These are phyloP conservation scores for Monosporozyma servazzii DNA, from an alignment of 805 yeast species.

Conservation along the genomic window DNA sequence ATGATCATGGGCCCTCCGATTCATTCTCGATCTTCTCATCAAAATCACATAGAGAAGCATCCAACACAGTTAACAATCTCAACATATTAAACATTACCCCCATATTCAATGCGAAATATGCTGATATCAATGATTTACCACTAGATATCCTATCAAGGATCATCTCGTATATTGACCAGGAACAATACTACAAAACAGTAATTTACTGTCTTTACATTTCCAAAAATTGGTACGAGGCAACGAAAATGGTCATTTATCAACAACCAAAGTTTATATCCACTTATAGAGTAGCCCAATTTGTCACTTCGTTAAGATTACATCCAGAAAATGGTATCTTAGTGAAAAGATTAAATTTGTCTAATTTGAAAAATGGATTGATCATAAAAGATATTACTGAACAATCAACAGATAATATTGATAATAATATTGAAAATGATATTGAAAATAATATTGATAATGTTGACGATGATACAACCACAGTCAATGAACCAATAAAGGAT, in stretches of 20 bases:
- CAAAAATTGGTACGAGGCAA: slow-evolving; percentile 40
- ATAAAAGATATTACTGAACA: slow-evolving; percentile 14
- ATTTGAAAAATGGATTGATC: slow-evolving; percentile 33
- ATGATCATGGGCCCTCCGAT: slow-evolving; percentile 27
- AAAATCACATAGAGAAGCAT: slow-evolving; percentile 11
- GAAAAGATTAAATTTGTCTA: slow-evolving; percentile 49
- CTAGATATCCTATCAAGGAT: slow-evolving; percentile 25
- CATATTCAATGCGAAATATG: slow-evolving; percentile 9
- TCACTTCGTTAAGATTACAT: slow-evolving; percentile 52
- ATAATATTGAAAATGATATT: not conserved
- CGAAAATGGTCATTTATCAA: slow-evolving; percentile 47
- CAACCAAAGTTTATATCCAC: slow-evolving; percentile 54
- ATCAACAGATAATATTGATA: not conserved
- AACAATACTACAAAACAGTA: slow-evolving; percentile 16
- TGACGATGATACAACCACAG: slow-evolving; percentile 7
- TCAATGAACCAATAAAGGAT: slow-evolving; percentile 10
- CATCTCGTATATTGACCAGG: slow-evolving; percentile 15
- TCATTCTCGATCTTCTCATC: slow-evolving; percentile 26
- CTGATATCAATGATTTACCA: slow-evolving; percentile 27
- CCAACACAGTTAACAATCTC: not conserved
- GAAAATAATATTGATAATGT: slow-evolving; percentile 2
- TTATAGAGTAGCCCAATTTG: slow-evolving; percentile 72
- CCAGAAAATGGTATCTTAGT: slow-evolving; percentile 50
- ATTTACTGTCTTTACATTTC: slow-evolving; percentile 43
- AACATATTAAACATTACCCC: slow-evolving; percentile 1